phyloP scores from a whole-genome alignment of 257 asterid genomes.

The Haberlea rhodopensis region DNA sequence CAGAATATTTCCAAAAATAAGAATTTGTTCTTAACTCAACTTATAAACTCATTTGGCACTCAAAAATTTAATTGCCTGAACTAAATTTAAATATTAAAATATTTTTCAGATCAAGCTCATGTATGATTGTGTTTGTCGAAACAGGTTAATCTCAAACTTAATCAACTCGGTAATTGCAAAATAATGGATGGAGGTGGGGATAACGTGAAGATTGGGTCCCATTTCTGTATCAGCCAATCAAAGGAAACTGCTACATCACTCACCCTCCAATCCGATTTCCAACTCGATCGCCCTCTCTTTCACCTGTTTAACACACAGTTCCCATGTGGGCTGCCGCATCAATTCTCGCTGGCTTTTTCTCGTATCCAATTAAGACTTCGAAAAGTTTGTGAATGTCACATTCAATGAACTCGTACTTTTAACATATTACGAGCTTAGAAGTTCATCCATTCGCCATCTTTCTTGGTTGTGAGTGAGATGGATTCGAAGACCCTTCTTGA shows the following conservation, averaged over 20 bases:
- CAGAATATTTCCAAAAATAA: conserved; percentile 10
- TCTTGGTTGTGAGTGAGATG: conserved; percentile 35
- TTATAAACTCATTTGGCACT: too few species aligned
- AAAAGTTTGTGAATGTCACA: conserved; percentile 37
- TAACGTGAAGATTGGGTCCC: conserved; percentile 25
- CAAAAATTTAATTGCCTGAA: too few species aligned
- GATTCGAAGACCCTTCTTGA: conserved; percentile 62
- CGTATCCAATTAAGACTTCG: conserved; percentile 52
- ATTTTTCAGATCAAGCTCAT: background rate
- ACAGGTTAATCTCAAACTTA: background rate
- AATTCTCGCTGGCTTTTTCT: conserved; percentile 63
- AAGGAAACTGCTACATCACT: conserved; percentile 24
- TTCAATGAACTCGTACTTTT: conserved; percentile 37
- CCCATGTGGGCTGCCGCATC: conserved; percentile 73
- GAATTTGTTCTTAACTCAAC: conserved; percentile 24
- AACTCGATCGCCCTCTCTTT: conserved; percentile 20
- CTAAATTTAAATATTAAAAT: too few species aligned
- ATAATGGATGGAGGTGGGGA: conserved; percentile 33
- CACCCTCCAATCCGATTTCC: background rate
- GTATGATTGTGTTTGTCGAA: background rate
- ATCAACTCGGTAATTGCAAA: background rate
- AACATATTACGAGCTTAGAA: conserved; percentile 20
- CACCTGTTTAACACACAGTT: conserved; percentile 31
- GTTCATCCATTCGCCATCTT: conserved; percentile 8
- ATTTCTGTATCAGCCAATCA: conserved; percentile 21